Conservation (phyloP, 306 rosid genomes). For the Sechiopsis laciniata region DNA sequence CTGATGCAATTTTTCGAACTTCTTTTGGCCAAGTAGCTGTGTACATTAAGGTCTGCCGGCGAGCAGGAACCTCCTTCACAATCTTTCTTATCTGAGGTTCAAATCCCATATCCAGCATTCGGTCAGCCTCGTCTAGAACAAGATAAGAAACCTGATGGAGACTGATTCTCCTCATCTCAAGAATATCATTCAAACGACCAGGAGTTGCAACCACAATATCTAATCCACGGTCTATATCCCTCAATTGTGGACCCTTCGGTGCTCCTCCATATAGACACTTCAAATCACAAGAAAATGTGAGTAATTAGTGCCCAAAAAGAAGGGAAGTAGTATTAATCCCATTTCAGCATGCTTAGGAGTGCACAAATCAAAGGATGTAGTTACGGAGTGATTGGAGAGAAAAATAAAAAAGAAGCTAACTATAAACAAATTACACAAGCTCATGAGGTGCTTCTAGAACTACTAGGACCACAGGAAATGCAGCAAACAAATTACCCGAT, state of each 20-base stretch:
- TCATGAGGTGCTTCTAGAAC: too few relatives aligned
- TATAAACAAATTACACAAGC: too few relatives aligned
- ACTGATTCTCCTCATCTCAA: conserved; percentile 89
- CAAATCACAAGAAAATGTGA: conserved; percentile 7
- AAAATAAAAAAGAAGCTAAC: too few relatives aligned
- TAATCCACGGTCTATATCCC: conserved; percentile 84
- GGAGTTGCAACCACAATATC: conserved; percentile 99
- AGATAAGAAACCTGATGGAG: conserved; percentile 89
- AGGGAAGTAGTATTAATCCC: neutral
- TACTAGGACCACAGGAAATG: neutral
- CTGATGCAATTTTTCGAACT: conserved; percentile 96
- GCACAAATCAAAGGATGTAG: neutral
- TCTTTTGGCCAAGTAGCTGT: conserved; percentile 99
- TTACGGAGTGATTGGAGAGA: neutral
- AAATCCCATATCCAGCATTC: conserved; percentile 99
- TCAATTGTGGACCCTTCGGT: conserved; percentile 96
- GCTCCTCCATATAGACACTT: conserved; percentile 99
- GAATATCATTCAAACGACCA: conserved; percentile 97
- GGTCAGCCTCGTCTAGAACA: conserved; percentile 95
- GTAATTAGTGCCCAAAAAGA: neutral
- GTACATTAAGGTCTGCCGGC: conserved; percentile 93
- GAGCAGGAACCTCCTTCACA: conserved; percentile 87
- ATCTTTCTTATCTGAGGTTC: conserved; percentile 98
- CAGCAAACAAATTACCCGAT: neutral
- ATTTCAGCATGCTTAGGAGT: neutral